Conservation (phyloP, 768 basidiomycete species). For the Pilatotrama ljubarskyi region DNA sequence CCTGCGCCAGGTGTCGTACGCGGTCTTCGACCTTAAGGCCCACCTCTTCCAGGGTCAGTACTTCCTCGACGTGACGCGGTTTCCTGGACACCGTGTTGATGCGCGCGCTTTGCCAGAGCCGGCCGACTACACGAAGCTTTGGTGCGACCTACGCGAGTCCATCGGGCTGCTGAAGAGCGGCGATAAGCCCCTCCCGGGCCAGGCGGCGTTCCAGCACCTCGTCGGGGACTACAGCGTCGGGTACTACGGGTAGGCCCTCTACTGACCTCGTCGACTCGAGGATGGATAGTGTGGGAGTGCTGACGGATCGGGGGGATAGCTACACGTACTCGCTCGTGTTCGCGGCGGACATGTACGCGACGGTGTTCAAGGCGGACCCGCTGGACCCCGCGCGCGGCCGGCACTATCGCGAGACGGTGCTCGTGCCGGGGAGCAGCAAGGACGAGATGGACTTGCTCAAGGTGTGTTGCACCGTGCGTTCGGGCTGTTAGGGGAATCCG, state of each 20-base stretch:
- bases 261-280: not conserved
- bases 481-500: not conserved
- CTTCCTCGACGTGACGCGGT: not conserved
- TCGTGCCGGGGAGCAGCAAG: constrained; percentile 70
- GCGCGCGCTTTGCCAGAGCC: constrained; percentile 36
- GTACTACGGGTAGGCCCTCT: constrained; percentile 59
- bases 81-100: no score
- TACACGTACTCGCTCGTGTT: constrained; percentile 74
- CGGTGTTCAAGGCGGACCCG: constrained; percentile 79
- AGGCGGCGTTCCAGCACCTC: constrained; percentile 78
- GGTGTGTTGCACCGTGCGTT: constrained; percentile 37
- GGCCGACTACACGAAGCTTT: constrained; percentile 72
- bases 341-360: constrained; percentile 60
- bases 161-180: constrained; percentile 69
- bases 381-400: constrained; percentile 66
- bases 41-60: constrained; percentile 64
- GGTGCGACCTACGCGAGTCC: constrained; percentile 70
- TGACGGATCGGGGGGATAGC: no score
- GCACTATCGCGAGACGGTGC: constrained; percentile 73
- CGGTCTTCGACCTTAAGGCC: constrained; percentile 73
- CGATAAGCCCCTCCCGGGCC: no score
- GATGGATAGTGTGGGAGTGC: no score
- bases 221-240: constrained; percentile 70
- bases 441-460: constrained; percentile 80
- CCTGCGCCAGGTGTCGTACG: constrained; percentile 83